Evolutionary conservation across 257 asterid species (phyloP).

Genomic region (Rehmannia glutinosa): DNA sequence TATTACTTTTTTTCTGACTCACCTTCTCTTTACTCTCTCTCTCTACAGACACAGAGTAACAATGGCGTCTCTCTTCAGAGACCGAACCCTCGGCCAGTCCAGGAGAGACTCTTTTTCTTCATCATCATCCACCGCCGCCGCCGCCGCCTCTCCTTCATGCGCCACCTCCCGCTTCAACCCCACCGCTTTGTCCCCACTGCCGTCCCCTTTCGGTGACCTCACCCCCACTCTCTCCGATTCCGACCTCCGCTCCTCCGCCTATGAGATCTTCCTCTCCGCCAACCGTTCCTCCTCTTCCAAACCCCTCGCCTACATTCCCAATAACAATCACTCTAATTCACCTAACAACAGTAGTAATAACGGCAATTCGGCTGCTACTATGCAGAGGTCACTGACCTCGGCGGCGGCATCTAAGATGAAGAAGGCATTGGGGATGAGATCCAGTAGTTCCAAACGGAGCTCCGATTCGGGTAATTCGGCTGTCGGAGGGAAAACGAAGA

Average conservation of each 20-base stretch:
- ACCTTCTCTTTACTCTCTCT: constrained; percentile 9
- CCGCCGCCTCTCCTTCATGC: constrained; percentile 42
- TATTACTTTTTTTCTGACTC: constrained; percentile 20
- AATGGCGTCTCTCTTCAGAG: constrained; percentile 98
- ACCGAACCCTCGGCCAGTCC: constrained; percentile 70
- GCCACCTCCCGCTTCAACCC: constrained; percentile 50
- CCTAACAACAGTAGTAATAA: constrained; percentile 13
- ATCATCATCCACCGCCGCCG: constrained; percentile 27
- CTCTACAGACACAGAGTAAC: constrained; percentile 7
- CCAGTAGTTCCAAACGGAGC: constrained; percentile 52
- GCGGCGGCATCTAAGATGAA: constrained; percentile 98
- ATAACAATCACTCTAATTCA: constrained; percentile 17
- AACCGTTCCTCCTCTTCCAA: constrained; percentile 64
- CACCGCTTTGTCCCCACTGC: constrained; percentile 48
- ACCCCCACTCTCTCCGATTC: constrained; percentile 56
- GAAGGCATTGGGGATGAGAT: constrained; percentile 93
- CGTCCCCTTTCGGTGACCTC: constrained; percentile 75
- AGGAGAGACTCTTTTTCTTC: constrained; percentile 55
- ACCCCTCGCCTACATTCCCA: constrained; percentile 53
- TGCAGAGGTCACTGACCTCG: constrained; percentile 81
- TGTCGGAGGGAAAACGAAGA: constrained; percentile 63
- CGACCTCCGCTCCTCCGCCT: constrained; percentile 79
- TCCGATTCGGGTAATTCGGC: constrained; percentile 49
- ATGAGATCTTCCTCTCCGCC: constrained; percentile 91
- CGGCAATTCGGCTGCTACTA: constrained; percentile 33